Conservation (phyloP, 2,329 filamentous ascomycete genomes). For the Fusarium poae region DNA sequence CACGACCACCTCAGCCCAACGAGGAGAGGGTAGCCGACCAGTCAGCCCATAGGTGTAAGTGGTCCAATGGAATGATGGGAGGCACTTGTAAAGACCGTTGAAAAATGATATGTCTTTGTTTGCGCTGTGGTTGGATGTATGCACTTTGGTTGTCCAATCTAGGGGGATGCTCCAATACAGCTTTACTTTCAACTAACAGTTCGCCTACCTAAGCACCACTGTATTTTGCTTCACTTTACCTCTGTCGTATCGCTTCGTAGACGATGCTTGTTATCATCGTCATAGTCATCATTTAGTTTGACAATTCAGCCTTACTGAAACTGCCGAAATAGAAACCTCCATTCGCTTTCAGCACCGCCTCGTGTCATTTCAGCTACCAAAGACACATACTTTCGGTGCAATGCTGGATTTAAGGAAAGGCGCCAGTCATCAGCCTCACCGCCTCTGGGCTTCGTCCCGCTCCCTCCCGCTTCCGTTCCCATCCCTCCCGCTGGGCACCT, state of each 20-base stretch:
- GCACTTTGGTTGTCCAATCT: conserved; percentile 26
- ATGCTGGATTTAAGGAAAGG: conserved; percentile 21
- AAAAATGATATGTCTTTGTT: conserved; percentile 39
- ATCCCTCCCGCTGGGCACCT: conserved; percentile 47
- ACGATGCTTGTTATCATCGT: neutral
- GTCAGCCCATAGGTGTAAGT: conserved; percentile 35
- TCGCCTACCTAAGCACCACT: conserved; percentile 13
- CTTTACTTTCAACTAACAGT: conserved; percentile 13
- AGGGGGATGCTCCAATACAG: conserved; percentile 10
- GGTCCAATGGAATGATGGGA: conserved; percentile 20
- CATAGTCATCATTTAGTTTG: conserved; percentile 5
- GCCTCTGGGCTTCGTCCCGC: conserved; percentile 49
- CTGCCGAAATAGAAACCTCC: conserved; percentile 27
- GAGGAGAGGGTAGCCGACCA: conserved; percentile 14
- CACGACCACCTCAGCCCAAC: conserved; percentile 36
- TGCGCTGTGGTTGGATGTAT: conserved; percentile 20
- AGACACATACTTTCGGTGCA: conserved; percentile 14
- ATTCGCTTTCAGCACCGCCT: conserved; percentile 36
- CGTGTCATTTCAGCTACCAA: conserved; percentile 32
- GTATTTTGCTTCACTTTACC: conserved; percentile 15
- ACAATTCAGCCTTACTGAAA: conserved; percentile 20
- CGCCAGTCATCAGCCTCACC: conserved; percentile 47
- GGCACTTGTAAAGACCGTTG: conserved; percentile 18
- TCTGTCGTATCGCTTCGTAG: conserved; percentile 1
- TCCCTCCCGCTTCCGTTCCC: conserved; percentile 46